Conservation (phyloP, 1,139 yeast species). For the Geotrichum phurueaensis region DNA sequence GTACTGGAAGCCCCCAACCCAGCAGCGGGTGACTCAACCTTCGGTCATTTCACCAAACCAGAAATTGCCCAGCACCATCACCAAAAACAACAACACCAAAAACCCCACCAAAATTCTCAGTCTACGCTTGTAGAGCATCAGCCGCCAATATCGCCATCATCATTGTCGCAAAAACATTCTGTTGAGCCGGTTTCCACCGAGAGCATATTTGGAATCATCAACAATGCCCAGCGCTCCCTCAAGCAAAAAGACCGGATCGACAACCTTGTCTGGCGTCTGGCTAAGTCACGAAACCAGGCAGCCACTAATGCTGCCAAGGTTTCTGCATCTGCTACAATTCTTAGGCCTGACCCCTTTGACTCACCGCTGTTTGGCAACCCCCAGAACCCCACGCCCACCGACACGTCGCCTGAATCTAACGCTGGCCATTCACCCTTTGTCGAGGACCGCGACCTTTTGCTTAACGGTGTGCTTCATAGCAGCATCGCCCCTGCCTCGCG, state of each 20-base stretch:
- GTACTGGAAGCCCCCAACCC: background rate
- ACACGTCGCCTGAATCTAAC: conserved; percentile 23
- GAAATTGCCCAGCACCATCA: background rate
- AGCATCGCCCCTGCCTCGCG: conserved; percentile 2
- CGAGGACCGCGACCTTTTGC: conserved; percentile 6
- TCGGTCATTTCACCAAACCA: background rate
- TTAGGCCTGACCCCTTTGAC: conserved; percentile 4
- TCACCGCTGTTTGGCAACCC: conserved; percentile 13
- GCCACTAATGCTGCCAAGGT: conserved; percentile 5
- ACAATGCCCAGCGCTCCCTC: conserved; percentile 27
- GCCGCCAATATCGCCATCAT: background rate
- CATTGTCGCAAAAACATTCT: background rate
- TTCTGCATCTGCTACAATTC: background rate
- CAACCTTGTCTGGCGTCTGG: conserved; percentile 25
- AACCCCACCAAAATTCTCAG: background rate
- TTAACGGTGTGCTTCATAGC: background rate
- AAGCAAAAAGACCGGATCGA: conserved; percentile 23
- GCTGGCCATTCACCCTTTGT: conserved; percentile 17
- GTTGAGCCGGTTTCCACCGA: background rate
- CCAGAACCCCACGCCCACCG: conserved; percentile 23
- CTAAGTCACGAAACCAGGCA: conserved; percentile 10
- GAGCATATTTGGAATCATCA: conserved; percentile 18
- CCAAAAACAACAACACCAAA: background rate
- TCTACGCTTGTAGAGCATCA: background rate
- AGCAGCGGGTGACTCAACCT: background rate